phyloP scores from a whole-genome alignment of 2,329 filamentous ascomycete genomes.

The Graphilbum sp. region DNA sequence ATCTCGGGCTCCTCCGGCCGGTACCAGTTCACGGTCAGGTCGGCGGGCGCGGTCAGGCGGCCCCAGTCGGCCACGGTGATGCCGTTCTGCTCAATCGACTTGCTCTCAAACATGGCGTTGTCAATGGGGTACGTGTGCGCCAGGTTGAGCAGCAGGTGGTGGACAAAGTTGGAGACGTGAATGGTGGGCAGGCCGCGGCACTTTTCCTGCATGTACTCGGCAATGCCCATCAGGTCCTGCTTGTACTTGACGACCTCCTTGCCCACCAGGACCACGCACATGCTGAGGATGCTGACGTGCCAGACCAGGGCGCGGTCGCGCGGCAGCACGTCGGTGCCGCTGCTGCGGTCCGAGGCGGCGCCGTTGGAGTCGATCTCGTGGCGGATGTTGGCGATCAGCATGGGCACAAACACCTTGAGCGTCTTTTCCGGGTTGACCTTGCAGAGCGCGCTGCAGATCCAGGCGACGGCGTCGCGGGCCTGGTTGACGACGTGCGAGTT shows the following conservation, averaged over 20 bases:
- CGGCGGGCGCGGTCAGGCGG: conserved; percentile 52
- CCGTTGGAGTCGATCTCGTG: conserved; percentile 96
- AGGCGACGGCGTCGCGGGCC: conserved; percentile 93
- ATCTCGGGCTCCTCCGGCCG: conserved; percentile 65
- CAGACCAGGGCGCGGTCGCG: conserved; percentile 86
- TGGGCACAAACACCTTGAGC: conserved; percentile 75
- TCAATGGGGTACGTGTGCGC: conserved; percentile 91
- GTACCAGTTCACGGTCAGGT: conserved; percentile 84
- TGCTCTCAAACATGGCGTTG: conserved; percentile 72
- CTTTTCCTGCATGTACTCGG: conserved; percentile 89
- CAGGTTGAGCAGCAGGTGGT: conserved; percentile 85
- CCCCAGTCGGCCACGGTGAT: conserved; percentile 57
- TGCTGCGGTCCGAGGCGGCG: conserved; percentile 85
- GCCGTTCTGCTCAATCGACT: conserved; percentile 37
- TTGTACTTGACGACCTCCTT: conserved; percentile 79
- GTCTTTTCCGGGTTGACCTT: conserved; percentile 93
- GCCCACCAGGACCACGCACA: conserved; percentile 95
- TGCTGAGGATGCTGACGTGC: conserved; percentile 93
- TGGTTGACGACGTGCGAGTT: conserved; percentile 92
- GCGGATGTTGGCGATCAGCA: conserved; percentile 79
- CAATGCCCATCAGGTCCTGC: conserved; percentile 77
- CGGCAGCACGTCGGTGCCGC: conserved; percentile 82
- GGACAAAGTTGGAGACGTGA: conserved; percentile 93
- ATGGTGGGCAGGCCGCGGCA: conserved; percentile 89
- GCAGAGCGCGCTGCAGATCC: conserved; percentile 91